phyloP scores from a whole-genome alignment of 2,329 filamentous ascomycete genomes.

The Colletotrichum sp. region DNA sequence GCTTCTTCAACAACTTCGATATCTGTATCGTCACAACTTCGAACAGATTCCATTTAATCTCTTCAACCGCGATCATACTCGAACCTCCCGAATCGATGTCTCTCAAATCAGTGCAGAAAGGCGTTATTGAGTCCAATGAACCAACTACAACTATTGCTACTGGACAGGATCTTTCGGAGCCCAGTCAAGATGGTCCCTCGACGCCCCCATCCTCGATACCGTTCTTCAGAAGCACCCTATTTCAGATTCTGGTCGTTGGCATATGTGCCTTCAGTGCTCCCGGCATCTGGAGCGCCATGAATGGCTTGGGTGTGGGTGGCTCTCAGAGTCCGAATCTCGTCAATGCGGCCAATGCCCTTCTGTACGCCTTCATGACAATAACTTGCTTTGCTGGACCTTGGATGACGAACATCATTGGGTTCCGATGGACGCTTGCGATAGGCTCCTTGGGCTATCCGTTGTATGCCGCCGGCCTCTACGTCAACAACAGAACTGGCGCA shows the following conservation, averaged over 20 bases:
- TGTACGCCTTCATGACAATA: constrained; percentile 49
- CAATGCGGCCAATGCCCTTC: constrained; percentile 49
- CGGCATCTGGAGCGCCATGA: constrained; percentile 48
- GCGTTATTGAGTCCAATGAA: not conserved
- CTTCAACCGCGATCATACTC: not conserved
- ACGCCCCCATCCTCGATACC: not conserved
- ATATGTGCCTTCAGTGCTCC: constrained; percentile 44
- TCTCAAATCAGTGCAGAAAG: not conserved
- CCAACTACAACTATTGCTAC: not conserved
- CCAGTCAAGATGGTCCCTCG: not conserved
- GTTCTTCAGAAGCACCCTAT: constrained; percentile 34
- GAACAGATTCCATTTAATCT: not conserved
- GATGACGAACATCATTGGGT: constrained; percentile 41
- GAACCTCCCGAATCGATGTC: not conserved
- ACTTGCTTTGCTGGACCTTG: constrained; percentile 45
- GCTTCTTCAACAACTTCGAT: not conserved
- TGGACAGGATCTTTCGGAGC: not conserved
- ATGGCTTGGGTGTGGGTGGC: constrained; percentile 42
- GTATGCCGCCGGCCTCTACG: constrained; percentile 60
- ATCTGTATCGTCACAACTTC: not conserved
- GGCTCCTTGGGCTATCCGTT: constrained; percentile 66
- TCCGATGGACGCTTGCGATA: constrained; percentile 41
- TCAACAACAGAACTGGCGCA: constrained; percentile 64
- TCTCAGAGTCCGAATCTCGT: constrained; percentile 45
- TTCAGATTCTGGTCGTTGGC: constrained; percentile 44